Evolutionary conservation across 2,329 filamentous ascomycete genomes (phyloP).

Genomic region (Periglandula ipomoeae): DNA sequence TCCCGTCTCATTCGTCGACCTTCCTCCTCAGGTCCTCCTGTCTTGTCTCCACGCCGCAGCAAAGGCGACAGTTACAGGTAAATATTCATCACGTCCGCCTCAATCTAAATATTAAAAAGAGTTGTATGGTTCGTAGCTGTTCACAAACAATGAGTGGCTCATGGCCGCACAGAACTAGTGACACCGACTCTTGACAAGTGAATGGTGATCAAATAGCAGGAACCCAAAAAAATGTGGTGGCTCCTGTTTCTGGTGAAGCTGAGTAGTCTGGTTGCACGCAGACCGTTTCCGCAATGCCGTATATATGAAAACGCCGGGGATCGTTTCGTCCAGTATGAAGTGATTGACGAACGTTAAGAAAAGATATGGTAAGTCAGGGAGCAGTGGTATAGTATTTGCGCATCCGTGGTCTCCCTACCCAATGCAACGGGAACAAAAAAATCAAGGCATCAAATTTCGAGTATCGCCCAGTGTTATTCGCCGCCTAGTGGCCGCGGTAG

Average conservation of each 20-base stretch:
- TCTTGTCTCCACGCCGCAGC: not conserved
- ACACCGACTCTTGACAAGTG: not conserved
- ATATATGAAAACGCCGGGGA: slow-evolving; percentile 9
- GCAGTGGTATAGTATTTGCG: slow-evolving; percentile 5
- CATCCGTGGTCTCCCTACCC: slow-evolving; percentile 7
- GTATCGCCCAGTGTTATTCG: not conserved
- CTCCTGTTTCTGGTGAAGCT: not conserved
- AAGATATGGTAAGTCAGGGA: not conserved
- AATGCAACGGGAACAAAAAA: slow-evolving; percentile 6
- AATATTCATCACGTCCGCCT: not conserved
- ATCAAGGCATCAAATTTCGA: slow-evolving; percentile 1
- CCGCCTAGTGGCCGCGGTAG: not conserved
- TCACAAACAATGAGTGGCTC: not conserved
- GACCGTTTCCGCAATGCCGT: slow-evolving; percentile 3
- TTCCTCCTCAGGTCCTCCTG: not conserved
- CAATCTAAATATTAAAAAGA: slow-evolving; percentile 8
- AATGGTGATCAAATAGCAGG: not conserved
- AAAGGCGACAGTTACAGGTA: not conserved
- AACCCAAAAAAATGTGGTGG: not conserved
- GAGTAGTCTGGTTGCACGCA: not conserved
- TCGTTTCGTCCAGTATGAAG: slow-evolving; percentile 6
- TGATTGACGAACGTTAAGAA: not conserved
- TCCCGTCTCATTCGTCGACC: slow-evolving; percentile 1
- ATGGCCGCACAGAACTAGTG: not conserved
- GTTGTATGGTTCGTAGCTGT: slow-evolving; percentile 3